Percentiles rank a stretch among this genome's conserved stretches.
These are phyloP conservation scores for Cudoniella acicularis DNA, from an alignment of 495 filamentous ascomycete species.

Conservation along the genomic window DNA sequence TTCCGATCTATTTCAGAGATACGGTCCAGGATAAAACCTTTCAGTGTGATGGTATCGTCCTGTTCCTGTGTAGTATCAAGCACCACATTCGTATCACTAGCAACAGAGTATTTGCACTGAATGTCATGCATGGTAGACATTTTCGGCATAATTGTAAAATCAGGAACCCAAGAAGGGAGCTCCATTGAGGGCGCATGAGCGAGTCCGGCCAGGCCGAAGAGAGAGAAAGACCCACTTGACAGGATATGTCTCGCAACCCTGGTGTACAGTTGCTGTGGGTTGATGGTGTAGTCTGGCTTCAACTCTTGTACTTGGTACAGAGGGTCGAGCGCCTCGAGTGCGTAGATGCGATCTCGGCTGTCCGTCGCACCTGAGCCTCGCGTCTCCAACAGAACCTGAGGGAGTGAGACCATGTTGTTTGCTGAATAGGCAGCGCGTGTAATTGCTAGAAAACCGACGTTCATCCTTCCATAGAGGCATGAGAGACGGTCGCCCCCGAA, in stretches of 20 bases:
- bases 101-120: conserved; percentile 5
- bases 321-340: conserved; percentile 16
- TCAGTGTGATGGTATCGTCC: conserved; percentile 7
- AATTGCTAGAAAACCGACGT: conserved; percentile 8
- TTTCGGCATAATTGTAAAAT: conserved; percentile 12
- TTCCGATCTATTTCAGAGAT: conserved; percentile 6
- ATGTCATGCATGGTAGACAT: conserved; percentile 5
- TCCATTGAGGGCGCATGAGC: conserved; percentile 1
- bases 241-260: conserved; percentile 6
- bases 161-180: conserved; percentile 28
- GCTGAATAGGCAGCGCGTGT: conserved; percentile 10
- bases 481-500: conserved; percentile 10
- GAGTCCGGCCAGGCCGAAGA: conserved; percentile 3
- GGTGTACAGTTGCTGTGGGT: conserved; percentile 8
- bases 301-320: conserved; percentile 11
- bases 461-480: conserved; percentile 12
- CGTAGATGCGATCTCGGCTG: conserved; percentile 22
- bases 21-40: conserved; percentile 6
- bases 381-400: conserved; percentile 10
- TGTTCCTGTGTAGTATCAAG: conserved; percentile 3
- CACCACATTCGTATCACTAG: conserved; percentile 6
- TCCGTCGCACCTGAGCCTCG: conserved; percentile 14
- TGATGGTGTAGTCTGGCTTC: conserved; percentile 14
- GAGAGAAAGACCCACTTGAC: conserved; percentile 5
- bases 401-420: conserved; percentile 10